Percentiles rank a stretch among this genome's conserved stretches.
Conservation (phyloP, 352 stramenopile species). For the Phytophthora tubulina region DNA sequence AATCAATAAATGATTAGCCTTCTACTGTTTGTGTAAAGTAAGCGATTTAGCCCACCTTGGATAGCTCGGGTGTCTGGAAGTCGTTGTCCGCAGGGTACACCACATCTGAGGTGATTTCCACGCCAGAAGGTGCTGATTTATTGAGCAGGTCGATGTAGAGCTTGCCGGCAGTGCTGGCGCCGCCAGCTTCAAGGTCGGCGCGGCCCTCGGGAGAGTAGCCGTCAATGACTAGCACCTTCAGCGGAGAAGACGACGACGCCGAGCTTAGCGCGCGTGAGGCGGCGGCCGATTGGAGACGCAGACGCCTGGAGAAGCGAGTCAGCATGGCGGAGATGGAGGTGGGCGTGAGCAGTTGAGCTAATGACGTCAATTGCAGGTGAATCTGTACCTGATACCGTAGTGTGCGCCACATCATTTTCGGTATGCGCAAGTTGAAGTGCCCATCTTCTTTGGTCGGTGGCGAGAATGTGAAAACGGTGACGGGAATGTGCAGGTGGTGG, state of each 20-base stretch:
- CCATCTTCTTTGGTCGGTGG: conserved; percentile 11
- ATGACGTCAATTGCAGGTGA: conserved; percentile 24
- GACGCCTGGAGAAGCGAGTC: conserved; percentile 25
- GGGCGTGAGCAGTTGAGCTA: conserved; percentile 25
- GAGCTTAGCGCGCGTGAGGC: conserved; percentile 36
- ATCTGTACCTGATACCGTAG: conserved; percentile 23
- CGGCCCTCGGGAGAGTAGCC: conserved; percentile 79
- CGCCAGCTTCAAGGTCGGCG: conserved; percentile 69
- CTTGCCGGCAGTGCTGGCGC: conserved; percentile 74
- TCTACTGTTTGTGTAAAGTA: neutral
- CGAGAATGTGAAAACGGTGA: conserved; percentile 20
- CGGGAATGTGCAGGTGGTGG: conserved; percentile 29
- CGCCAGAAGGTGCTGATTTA: conserved; percentile 65
- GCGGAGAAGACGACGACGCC: conserved; percentile 41
- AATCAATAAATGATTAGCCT: conserved; percentile 13
- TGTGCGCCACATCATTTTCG: conserved; percentile 29
- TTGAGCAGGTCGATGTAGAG: conserved; percentile 73
- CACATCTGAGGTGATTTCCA: conserved; percentile 59
- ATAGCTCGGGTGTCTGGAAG: conserved; percentile 68
- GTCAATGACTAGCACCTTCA: conserved; percentile 82
- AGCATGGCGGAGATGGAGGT: conserved; percentile 27
- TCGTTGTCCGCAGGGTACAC: conserved; percentile 75
- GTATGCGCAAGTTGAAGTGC: conserved; percentile 39
- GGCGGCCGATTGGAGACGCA: conserved; percentile 13
- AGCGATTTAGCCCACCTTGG: conserved; percentile 46